A percentile compares a stretch with the other conserved stretches of the same genome.
Conservation (phyloP, 1,284 basidiomycete species). For the Pascua guehoae region DNA sequence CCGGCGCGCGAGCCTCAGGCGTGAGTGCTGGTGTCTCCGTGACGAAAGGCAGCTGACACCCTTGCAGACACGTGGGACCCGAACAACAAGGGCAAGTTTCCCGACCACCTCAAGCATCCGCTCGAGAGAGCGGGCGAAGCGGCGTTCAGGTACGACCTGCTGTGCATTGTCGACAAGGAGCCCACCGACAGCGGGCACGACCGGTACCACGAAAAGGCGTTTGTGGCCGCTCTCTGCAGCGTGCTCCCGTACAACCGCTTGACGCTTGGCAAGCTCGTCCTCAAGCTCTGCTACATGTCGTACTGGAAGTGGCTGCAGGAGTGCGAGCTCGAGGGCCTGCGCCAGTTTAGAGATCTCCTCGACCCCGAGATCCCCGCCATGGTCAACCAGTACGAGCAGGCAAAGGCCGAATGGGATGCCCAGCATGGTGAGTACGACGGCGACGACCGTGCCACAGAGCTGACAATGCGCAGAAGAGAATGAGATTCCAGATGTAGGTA, state of each 20-base stretch:
- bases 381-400: conserved; percentile 8
- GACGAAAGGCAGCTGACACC: not conserved
- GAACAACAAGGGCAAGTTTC: conserved; percentile 78
- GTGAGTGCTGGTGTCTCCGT: conserved; percentile 16
- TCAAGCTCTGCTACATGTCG: conserved; percentile 28
- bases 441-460: not conserved
- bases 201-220: conserved; percentile 23
- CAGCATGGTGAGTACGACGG: not conserved
- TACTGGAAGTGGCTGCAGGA: conserved; percentile 33
- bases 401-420: conserved; percentile 3
- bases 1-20: conserved; percentile 20
- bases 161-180: conserved; percentile 26
- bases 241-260: conserved; percentile 45
- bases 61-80: conserved; percentile 29
- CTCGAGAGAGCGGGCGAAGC: conserved; percentile 68
- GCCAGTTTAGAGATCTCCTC: conserved; percentile 22
- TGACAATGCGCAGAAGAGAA: conserved; percentile 2
- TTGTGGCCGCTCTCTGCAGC: conserved; percentile 32
- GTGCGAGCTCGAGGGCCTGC: conserved; percentile 29
- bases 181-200: conserved; percentile 12
- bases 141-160: conserved; percentile 64
- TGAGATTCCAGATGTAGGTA: not conserved
- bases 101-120: conserved; percentile 68
- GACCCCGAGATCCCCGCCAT: conserved; percentile 15
- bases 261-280: conserved; percentile 44